Evolutionary conservation across 2,329 filamentous ascomycete species (phyloP).

Genomic region (Epichloe hybrida): DNA sequence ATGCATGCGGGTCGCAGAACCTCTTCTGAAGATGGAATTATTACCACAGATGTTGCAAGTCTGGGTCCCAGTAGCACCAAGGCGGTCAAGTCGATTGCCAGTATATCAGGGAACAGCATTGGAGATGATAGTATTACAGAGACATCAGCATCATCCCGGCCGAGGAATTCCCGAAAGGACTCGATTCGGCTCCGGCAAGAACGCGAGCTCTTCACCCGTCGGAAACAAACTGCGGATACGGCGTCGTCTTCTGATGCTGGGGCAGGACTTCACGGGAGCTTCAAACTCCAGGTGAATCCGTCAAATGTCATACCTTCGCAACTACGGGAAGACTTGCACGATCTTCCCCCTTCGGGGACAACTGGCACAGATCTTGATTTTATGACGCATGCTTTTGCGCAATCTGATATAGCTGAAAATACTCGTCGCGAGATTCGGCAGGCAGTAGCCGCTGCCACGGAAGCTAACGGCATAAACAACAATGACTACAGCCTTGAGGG

Average conservation of each 20-base stretch:
- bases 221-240: conserved; percentile 48
- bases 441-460: conserved; percentile 49
- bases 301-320: conserved; percentile 36
- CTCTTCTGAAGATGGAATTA: conserved; percentile 39
- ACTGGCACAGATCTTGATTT: conserved; percentile 67
- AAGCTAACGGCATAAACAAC: conserved; percentile 50
- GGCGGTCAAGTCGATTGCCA: conserved; percentile 82
- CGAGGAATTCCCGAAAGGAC: conserved; percentile 56
- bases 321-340: conserved; percentile 56
- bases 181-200: conserved; percentile 82
- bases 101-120: conserved; percentile 61
- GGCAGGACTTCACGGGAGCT: conserved; percentile 35
- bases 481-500: conserved; percentile 35
- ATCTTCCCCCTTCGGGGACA: conserved; percentile 42
- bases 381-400: conserved; percentile 60
- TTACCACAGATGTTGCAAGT: conserved; percentile 43
- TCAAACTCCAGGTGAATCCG: conserved; percentile 35
- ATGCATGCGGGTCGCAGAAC: conserved; percentile 73
- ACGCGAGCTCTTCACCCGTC: conserved; percentile 76
- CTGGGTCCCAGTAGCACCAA: conserved; percentile 76
- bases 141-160: conserved; percentile 45
- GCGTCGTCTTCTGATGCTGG: conserved; percentile 46
- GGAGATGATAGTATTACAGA: conserved; percentile 53
- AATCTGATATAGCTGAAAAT: conserved; percentile 61
- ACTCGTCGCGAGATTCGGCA: conserved; percentile 68